Base-by-base conservation (phyloP, 2,329 filamentous ascomycete species). In the Gyromitra esculenta region DNA sequence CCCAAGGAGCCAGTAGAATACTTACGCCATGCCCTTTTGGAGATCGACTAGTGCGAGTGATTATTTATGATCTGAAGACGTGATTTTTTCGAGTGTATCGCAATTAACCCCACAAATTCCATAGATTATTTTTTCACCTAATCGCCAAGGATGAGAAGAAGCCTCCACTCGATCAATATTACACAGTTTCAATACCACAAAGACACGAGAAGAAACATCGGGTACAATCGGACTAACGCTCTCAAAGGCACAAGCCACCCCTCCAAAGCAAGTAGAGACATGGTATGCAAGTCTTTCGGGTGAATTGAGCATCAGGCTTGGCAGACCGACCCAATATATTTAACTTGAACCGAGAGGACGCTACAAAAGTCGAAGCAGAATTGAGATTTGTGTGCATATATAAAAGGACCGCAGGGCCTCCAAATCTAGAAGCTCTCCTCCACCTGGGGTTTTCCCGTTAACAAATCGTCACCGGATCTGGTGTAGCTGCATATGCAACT, bases 31-130 rank as follows among this genome's bases (percentile, higher is more conserved):
- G 21, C 66, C 5, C 45, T 62, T 69, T 13, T 21, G 25, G 66
- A 50, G 66, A 54, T 69, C 48, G 66, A n/a, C 25, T 43, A 48
- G 25, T 13, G 54, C 66, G 66, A 69, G 66, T 69, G 66, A 69
- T 52, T 18, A 25, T 39, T 13, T 21, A 62, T 69, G 66, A 60
- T 5, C 35, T 57, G 15, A 37, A 15, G 41, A 50, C 5, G 21
- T 66, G 18, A 50, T 64, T 43, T 39, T 63, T 45, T 63, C 25
- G 25, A 31, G 25, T 4, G 25, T 31, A 31, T 31, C 25, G 4
- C 25, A 37, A 63, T 11, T 25, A 63, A 43, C 35, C 5, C 18
- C 25, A 60, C 25, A 39, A n/a, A 43, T 63, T 45, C n/a, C 18
- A 64, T 13, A 31, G 7, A 11, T 13, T 35, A 3, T 50, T 13